A percentile compares a stretch with the other conserved stretches of the same genome.
phyloP scores from a whole-genome alignment of 345 rosid species.

The Garcia nutans region DNA sequence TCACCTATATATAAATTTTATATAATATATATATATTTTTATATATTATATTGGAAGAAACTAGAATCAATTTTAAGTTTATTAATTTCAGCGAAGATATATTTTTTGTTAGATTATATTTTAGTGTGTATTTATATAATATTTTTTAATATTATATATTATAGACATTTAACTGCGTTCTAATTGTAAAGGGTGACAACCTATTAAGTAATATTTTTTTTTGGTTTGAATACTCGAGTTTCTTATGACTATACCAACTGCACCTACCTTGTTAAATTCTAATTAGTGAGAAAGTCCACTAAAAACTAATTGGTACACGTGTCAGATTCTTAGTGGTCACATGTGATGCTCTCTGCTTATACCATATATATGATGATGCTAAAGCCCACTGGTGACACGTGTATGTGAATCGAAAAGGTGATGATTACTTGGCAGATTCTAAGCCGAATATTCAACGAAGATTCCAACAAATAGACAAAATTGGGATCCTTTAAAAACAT shows the following conservation, averaged over 20 bases:
- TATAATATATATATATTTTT: too few species aligned
- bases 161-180: too few species aligned
- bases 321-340: not conserved
- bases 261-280: too few species aligned
- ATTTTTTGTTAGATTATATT: too few species aligned
- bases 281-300: not conserved
- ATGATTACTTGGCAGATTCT: constrained; percentile 4
- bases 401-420: not conserved
- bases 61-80: too few species aligned
- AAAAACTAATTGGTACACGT: not conserved
- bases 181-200: too few species aligned
- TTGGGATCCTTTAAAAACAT: not conserved
- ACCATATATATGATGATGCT: too few species aligned
- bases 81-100: too few species aligned
- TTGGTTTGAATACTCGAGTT: not conserved
- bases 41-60: too few species aligned
- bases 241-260: constrained; percentile 1
- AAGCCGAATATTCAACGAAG: not conserved
- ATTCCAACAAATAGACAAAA: not conserved
- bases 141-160: too few species aligned
- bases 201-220: not conserved
- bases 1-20: too few species aligned
- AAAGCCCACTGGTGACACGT: not conserved
- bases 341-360: not conserved
- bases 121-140: too few species aligned